A percentile compares a stretch with the other conserved stretches of the same genome.
These are phyloP conservation scores for Boletales sp. DNA, from an alignment of 768 basidiomycete genomes.

Conservation along the genomic window DNA sequence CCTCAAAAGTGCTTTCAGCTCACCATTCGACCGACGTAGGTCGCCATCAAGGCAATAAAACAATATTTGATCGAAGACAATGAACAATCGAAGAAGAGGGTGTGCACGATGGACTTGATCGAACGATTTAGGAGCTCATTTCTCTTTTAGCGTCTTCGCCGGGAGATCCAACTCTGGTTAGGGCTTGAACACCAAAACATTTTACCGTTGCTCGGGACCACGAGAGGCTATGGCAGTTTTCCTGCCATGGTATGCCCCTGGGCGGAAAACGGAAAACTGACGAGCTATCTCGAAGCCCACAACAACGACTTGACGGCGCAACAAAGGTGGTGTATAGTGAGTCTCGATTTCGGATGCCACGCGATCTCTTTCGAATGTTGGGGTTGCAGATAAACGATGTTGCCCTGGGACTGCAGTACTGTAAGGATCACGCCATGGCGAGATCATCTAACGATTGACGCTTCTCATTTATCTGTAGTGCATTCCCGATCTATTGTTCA, in stretches of 20 bases:
- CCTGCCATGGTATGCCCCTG: slow-evolving; percentile 34
- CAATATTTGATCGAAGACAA: slow-evolving; percentile 14
- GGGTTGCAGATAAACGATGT: slow-evolving; percentile 21
- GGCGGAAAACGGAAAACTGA: slow-evolving; percentile 28
- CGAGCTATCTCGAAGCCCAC: slow-evolving; percentile 17
- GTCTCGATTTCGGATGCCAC: background rate
- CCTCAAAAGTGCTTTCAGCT: background rate
- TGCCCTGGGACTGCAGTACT: slow-evolving; percentile 25
- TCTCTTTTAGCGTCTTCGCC: slow-evolving; percentile 17
- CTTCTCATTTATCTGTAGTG: slow-evolving; percentile 5
- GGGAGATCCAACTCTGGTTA: slow-evolving; percentile 31
- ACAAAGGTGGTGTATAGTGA: slow-evolving; percentile 15
- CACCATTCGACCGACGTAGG: slow-evolving; percentile 2
- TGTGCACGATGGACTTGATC: background rate
- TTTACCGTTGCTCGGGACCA: slow-evolving; percentile 27
- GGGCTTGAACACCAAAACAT: slow-evolving; percentile 29
- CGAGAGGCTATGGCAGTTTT: slow-evolving; percentile 27
- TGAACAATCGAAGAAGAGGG: slow-evolving; percentile 13
- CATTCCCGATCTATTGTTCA: slow-evolving; percentile 21
- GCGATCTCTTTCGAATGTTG: background rate
- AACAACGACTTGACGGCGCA: slow-evolving; percentile 10
- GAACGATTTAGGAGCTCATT: background rate
- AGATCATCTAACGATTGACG: background rate
- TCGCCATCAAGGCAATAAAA: slow-evolving; percentile 26
- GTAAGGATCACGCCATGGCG: slow-evolving; percentile 4